A percentile compares a stretch with the other conserved stretches of the same genome.
Evolutionary conservation across 352 stramenopile genomes (phyloP).

Genomic region (Pythium dissimile): DNA sequence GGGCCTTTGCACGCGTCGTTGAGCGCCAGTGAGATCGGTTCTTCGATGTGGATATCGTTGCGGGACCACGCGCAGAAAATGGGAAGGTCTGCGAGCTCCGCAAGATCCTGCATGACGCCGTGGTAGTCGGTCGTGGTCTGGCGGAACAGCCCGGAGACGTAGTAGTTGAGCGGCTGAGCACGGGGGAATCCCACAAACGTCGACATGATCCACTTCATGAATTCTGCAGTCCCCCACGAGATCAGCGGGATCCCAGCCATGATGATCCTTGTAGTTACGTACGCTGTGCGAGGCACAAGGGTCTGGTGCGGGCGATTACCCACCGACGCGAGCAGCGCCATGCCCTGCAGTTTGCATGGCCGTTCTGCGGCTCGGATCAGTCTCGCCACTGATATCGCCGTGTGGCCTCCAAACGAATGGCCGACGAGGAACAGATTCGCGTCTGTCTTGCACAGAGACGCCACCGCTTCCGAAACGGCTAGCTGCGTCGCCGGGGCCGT

Average conservation of each 20-base stretch:
- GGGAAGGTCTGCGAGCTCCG: slow-evolving; percentile 16
- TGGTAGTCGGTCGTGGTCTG: slow-evolving; percentile 19
- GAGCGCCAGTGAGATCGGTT: slow-evolving; percentile 21
- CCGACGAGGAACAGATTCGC: slow-evolving; percentile 22
- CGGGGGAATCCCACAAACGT: slow-evolving; percentile 14
- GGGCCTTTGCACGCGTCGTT: slow-evolving; percentile 3
- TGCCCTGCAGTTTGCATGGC: slow-evolving; percentile 3
- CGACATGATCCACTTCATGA: slow-evolving; percentile 7
- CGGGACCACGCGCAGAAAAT: slow-evolving; percentile 32
- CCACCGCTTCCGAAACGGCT: slow-evolving; percentile 4
- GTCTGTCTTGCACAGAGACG: slow-evolving; percentile 8
- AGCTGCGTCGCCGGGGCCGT: background rate
- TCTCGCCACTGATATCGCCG: slow-evolving; percentile 11
- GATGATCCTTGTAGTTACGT: background rate
- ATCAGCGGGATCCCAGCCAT: slow-evolving; percentile 8
- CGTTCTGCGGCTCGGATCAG: background rate
- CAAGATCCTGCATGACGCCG: slow-evolving; percentile 6
- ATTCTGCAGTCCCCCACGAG: background rate
- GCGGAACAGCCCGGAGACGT: slow-evolving; percentile 12
- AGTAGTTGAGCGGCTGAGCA: slow-evolving; percentile 6
- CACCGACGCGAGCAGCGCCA: slow-evolving; percentile 18
- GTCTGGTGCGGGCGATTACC: slow-evolving; percentile 14
- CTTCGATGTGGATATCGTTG: slow-evolving; percentile 27
- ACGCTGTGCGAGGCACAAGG: slow-evolving; percentile 1
- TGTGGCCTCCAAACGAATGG: slow-evolving; percentile 32